These are phyloP conservation scores for Phytophthora lateralis DNA, from an alignment of 352 stramenopile genomes.

Conservation along the genomic window DNA sequence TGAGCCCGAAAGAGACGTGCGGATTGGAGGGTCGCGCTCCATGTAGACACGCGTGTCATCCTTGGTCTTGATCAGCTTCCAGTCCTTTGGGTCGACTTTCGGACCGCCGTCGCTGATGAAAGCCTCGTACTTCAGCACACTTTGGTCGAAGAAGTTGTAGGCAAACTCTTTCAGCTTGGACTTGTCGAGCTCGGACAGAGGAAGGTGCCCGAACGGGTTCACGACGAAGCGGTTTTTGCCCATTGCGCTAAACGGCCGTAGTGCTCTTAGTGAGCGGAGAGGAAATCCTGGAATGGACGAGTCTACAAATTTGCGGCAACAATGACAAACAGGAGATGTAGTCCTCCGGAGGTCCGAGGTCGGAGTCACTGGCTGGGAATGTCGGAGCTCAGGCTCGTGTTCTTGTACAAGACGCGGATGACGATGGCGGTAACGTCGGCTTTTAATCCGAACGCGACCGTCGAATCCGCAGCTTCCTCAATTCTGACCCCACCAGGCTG, in stretches of 20 bases:
- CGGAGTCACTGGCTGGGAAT: background rate
- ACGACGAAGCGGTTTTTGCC: conserved; percentile 31
- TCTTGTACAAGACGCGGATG: background rate
- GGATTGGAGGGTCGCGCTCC: conserved; percentile 21
- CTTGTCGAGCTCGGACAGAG: conserved; percentile 15
- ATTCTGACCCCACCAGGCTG: background rate
- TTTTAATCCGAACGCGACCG: background rate
- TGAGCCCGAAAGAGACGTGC: conserved; percentile 9
- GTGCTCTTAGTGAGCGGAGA: background rate
- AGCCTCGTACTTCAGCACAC: conserved; percentile 39
- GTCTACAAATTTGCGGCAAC: background rate
- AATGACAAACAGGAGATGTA: conserved; percentile 9
- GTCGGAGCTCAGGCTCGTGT: background rate
- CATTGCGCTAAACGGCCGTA: conserved; percentile 7
- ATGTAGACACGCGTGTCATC: conserved; percentile 37
- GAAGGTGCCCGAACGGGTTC: conserved; percentile 28
- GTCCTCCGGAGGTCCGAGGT: background rate
- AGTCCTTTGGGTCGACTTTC: conserved; percentile 38
- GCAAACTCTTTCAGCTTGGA: conserved; percentile 25
- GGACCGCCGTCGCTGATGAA: conserved; percentile 32
- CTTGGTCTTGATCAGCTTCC: conserved; percentile 40
- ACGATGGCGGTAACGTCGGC: background rate
- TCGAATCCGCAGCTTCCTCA: background rate
- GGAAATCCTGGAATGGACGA: background rate
- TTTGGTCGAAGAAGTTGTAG: conserved; percentile 33